Percentiles rank a stretch among this genome's conserved stretches.
These are phyloP conservation scores for Claviceps sp. DNA, from an alignment of 2,329 filamentous ascomycete genomes.

Conservation along the genomic window DNA sequence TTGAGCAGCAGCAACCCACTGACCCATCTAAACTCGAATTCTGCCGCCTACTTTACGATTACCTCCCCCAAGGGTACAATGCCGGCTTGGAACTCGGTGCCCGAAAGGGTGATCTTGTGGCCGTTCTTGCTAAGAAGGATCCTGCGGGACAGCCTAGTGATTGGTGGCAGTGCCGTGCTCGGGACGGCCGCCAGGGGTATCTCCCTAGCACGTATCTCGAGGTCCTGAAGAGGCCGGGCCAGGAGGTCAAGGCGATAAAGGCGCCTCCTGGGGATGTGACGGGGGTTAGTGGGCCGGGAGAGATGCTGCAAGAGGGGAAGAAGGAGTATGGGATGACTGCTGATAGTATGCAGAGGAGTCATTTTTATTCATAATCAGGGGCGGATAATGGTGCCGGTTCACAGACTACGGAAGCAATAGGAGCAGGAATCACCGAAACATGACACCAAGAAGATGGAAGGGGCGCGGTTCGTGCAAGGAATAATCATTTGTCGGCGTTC, in stretches of 20 bases:
- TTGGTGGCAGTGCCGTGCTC: slow-evolving; percentile 91
- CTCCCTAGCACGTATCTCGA: slow-evolving; percentile 85
- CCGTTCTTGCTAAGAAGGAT: slow-evolving; percentile 83
- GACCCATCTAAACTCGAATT: slow-evolving; percentile 92
- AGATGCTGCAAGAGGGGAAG: slow-evolving; percentile 27
- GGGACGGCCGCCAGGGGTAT: slow-evolving; percentile 84
- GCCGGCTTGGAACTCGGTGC: slow-evolving; percentile 72
- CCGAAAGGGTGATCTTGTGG: slow-evolving; percentile 90
- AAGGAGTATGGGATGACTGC: slow-evolving; percentile 39
- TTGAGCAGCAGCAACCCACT: slow-evolving; percentile 42
- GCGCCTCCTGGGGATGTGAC: slow-evolving; percentile 33
- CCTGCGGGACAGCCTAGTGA: slow-evolving; percentile 84
- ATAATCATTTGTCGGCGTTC: too few relatives aligned
- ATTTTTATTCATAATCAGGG: slow-evolving; percentile 37
- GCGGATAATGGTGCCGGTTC: too few relatives aligned
- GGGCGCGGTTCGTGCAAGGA: too few relatives aligned
- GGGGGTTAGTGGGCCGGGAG: slow-evolving; percentile 30
- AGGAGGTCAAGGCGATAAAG: slow-evolving; percentile 39
- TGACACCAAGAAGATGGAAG: too few relatives aligned
- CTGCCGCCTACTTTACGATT: slow-evolving; percentile 90
- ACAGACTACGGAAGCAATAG: too few relatives aligned
- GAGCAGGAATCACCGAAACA: too few relatives aligned
- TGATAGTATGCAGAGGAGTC: slow-evolving; percentile 44
- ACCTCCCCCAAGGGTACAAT: slow-evolving; percentile 58
- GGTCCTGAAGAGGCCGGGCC: slow-evolving; percentile 44